phyloP scores from a whole-genome alignment of 148 eudicot genomes.

The Fagopyrum esculentum region DNA sequence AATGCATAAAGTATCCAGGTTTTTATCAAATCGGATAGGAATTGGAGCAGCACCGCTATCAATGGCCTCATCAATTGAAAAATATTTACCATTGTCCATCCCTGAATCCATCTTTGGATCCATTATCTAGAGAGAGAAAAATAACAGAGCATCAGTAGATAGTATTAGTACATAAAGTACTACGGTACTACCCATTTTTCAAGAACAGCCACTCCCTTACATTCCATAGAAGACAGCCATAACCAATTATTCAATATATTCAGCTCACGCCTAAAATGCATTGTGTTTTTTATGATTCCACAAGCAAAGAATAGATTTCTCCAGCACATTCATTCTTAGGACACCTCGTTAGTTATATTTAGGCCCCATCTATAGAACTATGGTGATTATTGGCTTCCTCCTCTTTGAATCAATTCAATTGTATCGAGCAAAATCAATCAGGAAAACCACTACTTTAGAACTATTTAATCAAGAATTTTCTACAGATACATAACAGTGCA shows the following conservation, averaged over 20 bases:
- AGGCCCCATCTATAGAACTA: neutral
- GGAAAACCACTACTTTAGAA: neutral
- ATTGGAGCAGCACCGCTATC: slow-evolving; percentile 94
- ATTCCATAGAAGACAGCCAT: neutral
- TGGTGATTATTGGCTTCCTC: neutral
- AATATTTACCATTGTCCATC: slow-evolving; percentile 60
- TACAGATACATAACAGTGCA: neutral
- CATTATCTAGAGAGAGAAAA: slow-evolving; percentile 56
- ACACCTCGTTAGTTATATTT: neutral
- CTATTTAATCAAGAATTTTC: neutral
- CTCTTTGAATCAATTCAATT: neutral
- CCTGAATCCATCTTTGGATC: slow-evolving; percentile 99
- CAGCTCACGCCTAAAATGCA: neutral
- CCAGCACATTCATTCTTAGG: neutral
- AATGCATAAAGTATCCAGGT: slow-evolving; percentile 51
- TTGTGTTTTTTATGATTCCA: neutral
- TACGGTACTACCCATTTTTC: neutral
- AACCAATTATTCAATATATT: neutral
- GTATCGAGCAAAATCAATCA: neutral
- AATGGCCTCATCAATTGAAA: slow-evolving; percentile 91
- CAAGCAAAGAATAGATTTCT: neutral
- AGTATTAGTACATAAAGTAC: neutral
- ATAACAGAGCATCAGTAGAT: neutral
- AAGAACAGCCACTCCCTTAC: neutral
- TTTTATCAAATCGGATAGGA: slow-evolving; percentile 75